Conservation (phyloP, 1,284 basidiomycete genomes). For the Spongispora temasekensis region DNA sequence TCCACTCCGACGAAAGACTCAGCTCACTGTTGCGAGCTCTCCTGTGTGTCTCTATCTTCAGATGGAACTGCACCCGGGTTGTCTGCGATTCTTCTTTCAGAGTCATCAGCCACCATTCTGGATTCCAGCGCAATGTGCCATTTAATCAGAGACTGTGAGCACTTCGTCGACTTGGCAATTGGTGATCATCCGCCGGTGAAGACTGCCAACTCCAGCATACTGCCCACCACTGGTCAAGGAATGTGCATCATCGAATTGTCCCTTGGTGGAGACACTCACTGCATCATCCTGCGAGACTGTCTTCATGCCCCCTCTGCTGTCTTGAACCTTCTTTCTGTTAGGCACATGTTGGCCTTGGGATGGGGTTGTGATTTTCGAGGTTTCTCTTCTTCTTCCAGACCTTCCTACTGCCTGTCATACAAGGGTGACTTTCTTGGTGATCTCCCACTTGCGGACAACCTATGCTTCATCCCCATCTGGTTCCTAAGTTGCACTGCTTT, state of each 20-base stretch:
- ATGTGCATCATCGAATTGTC: neutral
- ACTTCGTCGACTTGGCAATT: neutral
- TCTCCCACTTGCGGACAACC: neutral
- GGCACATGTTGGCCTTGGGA: neutral
- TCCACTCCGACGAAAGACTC: too few species aligned
- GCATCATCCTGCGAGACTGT: neutral
- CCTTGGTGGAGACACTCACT: neutral
- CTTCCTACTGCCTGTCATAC: neutral
- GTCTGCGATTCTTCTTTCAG: too few species aligned
- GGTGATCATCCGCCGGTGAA: neutral
- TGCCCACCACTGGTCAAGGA: neutral
- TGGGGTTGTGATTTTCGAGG: constrained; percentile 3
- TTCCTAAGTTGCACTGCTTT: neutral
- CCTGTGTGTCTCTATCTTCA: too few species aligned
- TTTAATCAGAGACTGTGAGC: neutral
- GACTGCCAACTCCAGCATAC: neutral
- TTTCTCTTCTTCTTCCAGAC: too few species aligned
- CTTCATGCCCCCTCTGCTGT: neutral
- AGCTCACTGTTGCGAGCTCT: too few species aligned
- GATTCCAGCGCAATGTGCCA: neutral
- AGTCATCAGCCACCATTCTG: neutral
- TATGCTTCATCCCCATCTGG: neutral
- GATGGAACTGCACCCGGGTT: too few species aligned
- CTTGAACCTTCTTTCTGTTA: neutral
- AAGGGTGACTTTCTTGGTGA: neutral